These are phyloP conservation scores for Leccinum subspadiceum DNA, from an alignment of 1,284 basidiomycete genomes.

Conservation along the genomic window DNA sequence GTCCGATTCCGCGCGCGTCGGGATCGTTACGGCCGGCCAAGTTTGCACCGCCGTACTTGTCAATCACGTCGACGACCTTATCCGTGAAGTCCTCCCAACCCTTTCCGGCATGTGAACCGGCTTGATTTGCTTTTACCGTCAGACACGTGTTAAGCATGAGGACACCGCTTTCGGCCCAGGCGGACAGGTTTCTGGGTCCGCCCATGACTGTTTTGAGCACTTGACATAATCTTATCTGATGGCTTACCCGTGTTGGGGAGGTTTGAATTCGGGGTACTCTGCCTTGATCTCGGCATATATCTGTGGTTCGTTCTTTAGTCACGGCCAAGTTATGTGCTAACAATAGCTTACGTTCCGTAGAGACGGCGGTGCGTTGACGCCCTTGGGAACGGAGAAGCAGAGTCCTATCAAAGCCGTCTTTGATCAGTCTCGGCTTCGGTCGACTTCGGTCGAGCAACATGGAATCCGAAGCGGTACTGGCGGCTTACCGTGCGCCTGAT, in stretches of 20 bases:
- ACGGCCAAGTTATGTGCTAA: slow-evolving; percentile 9
- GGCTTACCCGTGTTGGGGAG: slow-evolving; percentile 83
- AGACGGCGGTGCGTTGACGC: slow-evolving; percentile 75
- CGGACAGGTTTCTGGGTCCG: slow-evolving; percentile 61
- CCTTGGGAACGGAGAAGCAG: slow-evolving; percentile 83
- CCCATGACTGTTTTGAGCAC: slow-evolving; percentile 13
- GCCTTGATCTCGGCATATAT: slow-evolving; percentile 88
- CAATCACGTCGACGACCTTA: slow-evolving; percentile 65
- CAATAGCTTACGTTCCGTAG: slow-evolving; percentile 63
- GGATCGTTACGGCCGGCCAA: slow-evolving; percentile 42
- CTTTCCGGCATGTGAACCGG: slow-evolving; percentile 80
- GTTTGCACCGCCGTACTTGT: slow-evolving; percentile 78
- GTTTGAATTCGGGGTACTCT: slow-evolving; percentile 78
- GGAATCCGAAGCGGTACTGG: slow-evolving; percentile 3
- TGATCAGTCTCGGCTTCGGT: slow-evolving; percentile 12
- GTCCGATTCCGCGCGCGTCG: slow-evolving; percentile 52
- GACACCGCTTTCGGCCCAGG: slow-evolving; percentile 88
- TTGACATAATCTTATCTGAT: slow-evolving; percentile 22
- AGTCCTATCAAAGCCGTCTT: slow-evolving; percentile 47
- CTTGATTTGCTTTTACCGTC: slow-evolving; percentile 73
- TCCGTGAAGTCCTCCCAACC: slow-evolving; percentile 90
- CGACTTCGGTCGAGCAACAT: neutral
- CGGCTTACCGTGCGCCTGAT: slow-evolving; percentile 68
- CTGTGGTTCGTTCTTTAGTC: slow-evolving; percentile 35
- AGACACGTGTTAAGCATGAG: slow-evolving; percentile 90